phyloP scores from a whole-genome alignment of 805 yeast genomes.

The Lachancea sp. region DNA sequence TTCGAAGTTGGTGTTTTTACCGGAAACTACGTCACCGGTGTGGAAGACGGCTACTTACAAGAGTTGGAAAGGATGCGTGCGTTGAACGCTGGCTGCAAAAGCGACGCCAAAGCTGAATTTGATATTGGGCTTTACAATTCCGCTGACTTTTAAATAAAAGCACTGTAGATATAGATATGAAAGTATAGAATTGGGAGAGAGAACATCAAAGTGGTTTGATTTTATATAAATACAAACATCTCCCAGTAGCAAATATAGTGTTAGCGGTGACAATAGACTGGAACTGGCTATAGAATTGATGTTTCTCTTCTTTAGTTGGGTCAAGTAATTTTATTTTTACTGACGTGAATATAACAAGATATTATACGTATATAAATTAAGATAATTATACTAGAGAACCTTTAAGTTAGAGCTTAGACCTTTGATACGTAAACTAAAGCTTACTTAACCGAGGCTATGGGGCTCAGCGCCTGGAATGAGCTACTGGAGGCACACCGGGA shows the following conservation, averaged over 20 bases:
- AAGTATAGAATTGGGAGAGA: neutral
- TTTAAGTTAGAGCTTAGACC: neutral
- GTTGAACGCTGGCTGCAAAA: conserved; percentile 52
- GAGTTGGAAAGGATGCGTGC: conserved; percentile 82
- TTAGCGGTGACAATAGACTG: no score
- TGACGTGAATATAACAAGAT: no score
- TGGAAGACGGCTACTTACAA: conserved; percentile 71
- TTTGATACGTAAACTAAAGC: neutral
- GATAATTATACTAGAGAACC: neutral
- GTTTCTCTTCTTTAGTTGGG: no score
- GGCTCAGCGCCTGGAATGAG: conserved; percentile 1
- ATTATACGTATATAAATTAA: no score
- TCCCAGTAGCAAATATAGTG: no score
- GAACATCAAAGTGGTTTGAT: no score
- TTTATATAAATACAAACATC: no score
- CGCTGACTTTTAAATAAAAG: conserved; percentile 40
- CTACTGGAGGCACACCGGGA: conserved; percentile 1
- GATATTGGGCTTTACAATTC: conserved; percentile 57
- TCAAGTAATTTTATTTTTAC: no score
- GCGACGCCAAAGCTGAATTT: conserved; percentile 72
- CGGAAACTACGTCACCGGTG: conserved; percentile 92
- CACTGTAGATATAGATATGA: conserved; percentile 1
- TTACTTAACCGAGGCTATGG: neutral
- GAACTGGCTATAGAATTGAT: no score
- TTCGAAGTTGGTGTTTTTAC: conserved; percentile 97